Evolutionary conservation across 2,329 filamentous ascomycete genomes (phyloP), one percentile per base, ranked within the genome.

Genomic region (Blumeriella jaapii): DNA sequence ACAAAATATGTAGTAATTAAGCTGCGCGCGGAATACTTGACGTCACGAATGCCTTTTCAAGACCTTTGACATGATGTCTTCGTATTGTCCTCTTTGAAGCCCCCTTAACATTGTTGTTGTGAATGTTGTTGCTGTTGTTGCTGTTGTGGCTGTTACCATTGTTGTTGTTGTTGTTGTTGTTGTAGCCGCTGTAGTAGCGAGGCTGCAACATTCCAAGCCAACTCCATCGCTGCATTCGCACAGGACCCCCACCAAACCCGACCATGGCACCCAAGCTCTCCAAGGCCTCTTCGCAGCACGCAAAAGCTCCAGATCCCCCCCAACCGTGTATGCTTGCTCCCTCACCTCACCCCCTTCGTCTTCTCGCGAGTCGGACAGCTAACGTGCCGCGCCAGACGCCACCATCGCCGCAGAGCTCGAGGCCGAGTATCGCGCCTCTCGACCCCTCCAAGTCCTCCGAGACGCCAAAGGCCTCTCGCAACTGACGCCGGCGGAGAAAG

Each of bases 181-280:
- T 13, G 38, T 45, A 46, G 13, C 18, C 42, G 45, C 46, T 48
- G 45, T 48, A 38, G 28, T 23, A 34, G 32, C 40, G 39, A 44
- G 40, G 45, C 40, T 42, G 43, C n/a, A n/a, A 39, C 41, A 44
- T 40, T 46, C 34, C 35, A 39, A 16, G 27, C 29, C 28, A 11
- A 14, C 6, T 23, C 6, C 38, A 35, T 33, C 39, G 37, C 24
- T 34, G 6, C 33, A 29, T 43, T 42, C 33, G 27, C 32, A 12
- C 17, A 24, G 28, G 26, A 39, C 41, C 45, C 36, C 43, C 36
- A 34, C 39, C 30, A 20, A 27, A 23, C 23, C 24, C 29, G 29
- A 46, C 29, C 33, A 53, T 53, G 51, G 46, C 49, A 28, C 51
- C 51, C 30, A 51, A 51, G 33, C 16, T 38, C 22, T 38, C 47